Percentiles rank a stretch among this genome's conserved stretches.
Conservation (phyloP, 2,329 filamentous ascomycete species). For the Botryotinia globosa region DNA sequence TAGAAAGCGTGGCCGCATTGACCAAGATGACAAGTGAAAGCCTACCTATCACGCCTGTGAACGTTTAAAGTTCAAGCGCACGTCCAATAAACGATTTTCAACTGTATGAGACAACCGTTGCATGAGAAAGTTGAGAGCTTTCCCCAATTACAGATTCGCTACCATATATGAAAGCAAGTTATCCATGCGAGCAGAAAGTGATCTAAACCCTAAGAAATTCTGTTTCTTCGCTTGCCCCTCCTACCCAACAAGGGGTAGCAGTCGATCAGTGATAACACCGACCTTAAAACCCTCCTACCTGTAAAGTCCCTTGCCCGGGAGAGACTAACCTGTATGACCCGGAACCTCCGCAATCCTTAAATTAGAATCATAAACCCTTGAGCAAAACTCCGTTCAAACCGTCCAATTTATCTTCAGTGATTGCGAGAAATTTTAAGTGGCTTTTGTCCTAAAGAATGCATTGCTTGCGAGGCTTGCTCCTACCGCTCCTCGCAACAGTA, state of each 20-base stretch:
- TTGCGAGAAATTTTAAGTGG: neutral
- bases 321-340: neutral
- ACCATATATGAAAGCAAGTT: neutral
- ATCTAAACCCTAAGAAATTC: neutral
- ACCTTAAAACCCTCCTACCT: neutral
- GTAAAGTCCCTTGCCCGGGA: neutral
- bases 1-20: neutral
- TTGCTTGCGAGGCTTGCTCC: neutral
- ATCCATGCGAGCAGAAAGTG: constrained; percentile 2
- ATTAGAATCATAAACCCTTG: neutral
- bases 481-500: neutral
- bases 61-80: constrained; percentile 13
- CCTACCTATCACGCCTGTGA: neutral
- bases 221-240: neutral
- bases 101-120: constrained; percentile 2
- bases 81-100: constrained; percentile 3
- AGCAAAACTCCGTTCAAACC: neutral
- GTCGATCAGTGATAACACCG: neutral
- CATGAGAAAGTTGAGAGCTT: neutral
- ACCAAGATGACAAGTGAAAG: neutral
- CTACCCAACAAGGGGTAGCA: neutral
- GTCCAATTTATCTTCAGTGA: neutral
- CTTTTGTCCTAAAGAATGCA: neutral
- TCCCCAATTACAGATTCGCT: constrained; percentile 9
- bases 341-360: neutral